A percentile compares a stretch with the other conserved stretches of the same genome.
These are phyloP conservation scores for Malassezia psittaci DNA, from an alignment of 1,284 basidiomycete genomes.

Conservation along the genomic window DNA sequence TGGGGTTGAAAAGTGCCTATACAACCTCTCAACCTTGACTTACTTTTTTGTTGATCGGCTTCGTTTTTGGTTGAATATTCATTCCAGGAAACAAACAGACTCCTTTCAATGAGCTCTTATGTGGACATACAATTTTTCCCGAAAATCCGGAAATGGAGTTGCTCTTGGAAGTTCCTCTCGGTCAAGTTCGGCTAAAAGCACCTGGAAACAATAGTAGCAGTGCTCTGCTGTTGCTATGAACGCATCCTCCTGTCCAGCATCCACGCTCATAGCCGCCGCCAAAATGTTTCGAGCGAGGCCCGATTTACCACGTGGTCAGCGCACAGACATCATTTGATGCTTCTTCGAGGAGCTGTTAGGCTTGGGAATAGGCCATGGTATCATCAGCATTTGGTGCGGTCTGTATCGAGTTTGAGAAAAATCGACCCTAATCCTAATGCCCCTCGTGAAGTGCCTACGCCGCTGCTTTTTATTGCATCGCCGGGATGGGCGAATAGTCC, in stretches of 20 bases:
- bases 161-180: conserved; percentile 2
- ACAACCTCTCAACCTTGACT: conserved; percentile 69
- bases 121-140: conserved; percentile 10
- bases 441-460: conserved; percentile 35
- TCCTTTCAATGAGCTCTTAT: conserved; percentile 50
- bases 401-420: conserved; percentile 15
- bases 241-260: not conserved
- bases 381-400: not conserved
- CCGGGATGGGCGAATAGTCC: conserved; percentile 24
- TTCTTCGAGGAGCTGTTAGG: not conserved
- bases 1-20: conserved; percentile 85
- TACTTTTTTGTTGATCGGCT: conserved; percentile 11
- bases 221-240: conserved; percentile 41
- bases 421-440: conserved; percentile 4
- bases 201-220: conserved; percentile 52
- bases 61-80: conserved; percentile 54
- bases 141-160: conserved; percentile 15
- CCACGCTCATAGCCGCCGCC: not conserved
- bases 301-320: not conserved
- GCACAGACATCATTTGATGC: conserved; percentile 1
- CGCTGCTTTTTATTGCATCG: conserved; percentile 34
- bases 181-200: conserved; percentile 49
- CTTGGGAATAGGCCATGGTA: too few species aligned
- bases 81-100: conserved; percentile 80
- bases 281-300: not conserved